Conservation (phyloP, 768 basidiomycete genomes). For the Boletus pseudopeckii region DNA sequence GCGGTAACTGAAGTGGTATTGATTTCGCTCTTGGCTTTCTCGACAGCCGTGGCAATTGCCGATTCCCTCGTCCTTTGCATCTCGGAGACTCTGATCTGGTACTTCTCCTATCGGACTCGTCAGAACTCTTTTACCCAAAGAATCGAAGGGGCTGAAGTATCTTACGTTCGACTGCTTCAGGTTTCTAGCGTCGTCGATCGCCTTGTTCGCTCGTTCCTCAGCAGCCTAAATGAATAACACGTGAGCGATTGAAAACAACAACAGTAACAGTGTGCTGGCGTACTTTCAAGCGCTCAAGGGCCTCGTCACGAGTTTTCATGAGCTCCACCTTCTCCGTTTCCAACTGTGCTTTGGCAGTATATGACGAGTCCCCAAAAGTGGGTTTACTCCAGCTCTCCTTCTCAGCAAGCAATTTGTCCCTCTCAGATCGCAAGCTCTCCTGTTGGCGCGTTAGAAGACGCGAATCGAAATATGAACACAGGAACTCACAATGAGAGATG, state of each 20-base stretch:
- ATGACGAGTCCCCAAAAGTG: slow-evolving; percentile 21
- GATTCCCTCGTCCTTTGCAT: slow-evolving; percentile 51
- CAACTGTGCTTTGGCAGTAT: slow-evolving; percentile 40
- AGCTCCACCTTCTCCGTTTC: slow-evolving; percentile 62
- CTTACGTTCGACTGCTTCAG: slow-evolving; percentile 33
- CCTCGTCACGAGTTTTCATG: slow-evolving; percentile 56
- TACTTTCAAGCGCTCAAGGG: slow-evolving; percentile 57
- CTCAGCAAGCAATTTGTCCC: slow-evolving; percentile 59
- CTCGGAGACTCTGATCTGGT: slow-evolving; percentile 51
- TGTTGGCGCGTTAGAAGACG: slow-evolving; percentile 23
- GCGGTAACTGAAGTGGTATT: slow-evolving; percentile 20
- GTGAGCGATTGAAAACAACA: slow-evolving; percentile 4
- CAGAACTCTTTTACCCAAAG: not conserved
- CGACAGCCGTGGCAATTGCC: slow-evolving; percentile 55
- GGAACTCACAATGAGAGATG: slow-evolving; percentile 33
- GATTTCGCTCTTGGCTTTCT: slow-evolving; percentile 50
- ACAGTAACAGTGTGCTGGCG: not conserved
- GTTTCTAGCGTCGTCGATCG: slow-evolving; percentile 42
- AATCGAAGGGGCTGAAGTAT: not conserved
- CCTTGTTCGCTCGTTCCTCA: slow-evolving; percentile 44
- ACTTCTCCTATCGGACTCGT: slow-evolving; percentile 50
- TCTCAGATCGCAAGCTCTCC: slow-evolving; percentile 54
- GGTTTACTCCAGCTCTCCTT: slow-evolving; percentile 42
- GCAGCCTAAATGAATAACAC: slow-evolving; percentile 29
- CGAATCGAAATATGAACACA: not conserved